Evolutionary conservation across 176 grass and related monocot species (phyloP).

Genomic region (Oropetium thomaeum): DNA sequence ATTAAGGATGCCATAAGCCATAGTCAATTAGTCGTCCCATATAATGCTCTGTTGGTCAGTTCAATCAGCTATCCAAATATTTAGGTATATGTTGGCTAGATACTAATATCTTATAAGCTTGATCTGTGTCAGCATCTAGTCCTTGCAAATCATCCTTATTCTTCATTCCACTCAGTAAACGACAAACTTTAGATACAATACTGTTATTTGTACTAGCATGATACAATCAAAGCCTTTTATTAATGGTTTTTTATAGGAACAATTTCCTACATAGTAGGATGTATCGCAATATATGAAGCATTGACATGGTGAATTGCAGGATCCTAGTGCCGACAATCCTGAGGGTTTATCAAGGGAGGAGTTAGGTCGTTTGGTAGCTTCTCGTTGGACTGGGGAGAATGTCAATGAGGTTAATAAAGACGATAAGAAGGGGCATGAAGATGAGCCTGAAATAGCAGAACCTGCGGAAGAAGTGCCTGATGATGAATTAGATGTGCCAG

Average conservation of each 20-base stretch:
- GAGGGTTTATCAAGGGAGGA: conserved; percentile 89
- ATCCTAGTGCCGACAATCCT: conserved; percentile 41
- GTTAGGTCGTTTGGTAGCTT: conserved; percentile 85
- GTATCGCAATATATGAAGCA: background rate
- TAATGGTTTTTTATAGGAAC: too few species aligned
- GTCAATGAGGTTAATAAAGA: conserved; percentile 45
- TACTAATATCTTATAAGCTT: conserved; percentile 12
- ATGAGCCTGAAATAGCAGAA: conserved; percentile 47
- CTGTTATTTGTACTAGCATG: conserved; percentile 21
- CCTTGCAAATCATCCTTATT: background rate
- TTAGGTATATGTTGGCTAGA: conserved; percentile 8
- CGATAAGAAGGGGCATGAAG: conserved; percentile 40
- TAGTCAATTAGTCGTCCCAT: background rate
- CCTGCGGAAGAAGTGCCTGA: conserved; percentile 51
- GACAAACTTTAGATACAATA: background rate
- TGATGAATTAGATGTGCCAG: conserved; percentile 48
- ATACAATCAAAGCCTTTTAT: background rate
- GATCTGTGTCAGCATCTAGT: background rate
- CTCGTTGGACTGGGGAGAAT: conserved; percentile 86
- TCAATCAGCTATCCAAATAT: background rate
- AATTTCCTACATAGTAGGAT: background rate
- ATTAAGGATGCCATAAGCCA: background rate
- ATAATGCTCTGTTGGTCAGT: background rate
- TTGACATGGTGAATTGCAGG: conserved; percentile 49
- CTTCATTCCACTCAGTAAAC: background rate